These are phyloP conservation scores for Saccharomyces hybrid DNA, from an alignment of 1,139 yeast species.

Conservation along the genomic window DNA sequence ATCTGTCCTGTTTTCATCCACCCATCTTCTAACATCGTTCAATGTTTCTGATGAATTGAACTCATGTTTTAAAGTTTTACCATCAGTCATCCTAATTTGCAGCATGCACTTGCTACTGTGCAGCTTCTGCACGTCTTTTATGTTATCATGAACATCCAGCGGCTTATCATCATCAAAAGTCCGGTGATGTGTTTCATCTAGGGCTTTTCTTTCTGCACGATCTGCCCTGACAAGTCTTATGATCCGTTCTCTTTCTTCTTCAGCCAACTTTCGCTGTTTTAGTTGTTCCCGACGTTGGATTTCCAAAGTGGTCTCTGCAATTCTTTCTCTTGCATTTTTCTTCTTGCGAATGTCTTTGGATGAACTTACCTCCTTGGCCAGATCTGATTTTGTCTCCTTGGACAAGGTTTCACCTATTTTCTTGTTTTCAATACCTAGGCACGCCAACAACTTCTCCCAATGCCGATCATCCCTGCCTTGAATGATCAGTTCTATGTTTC, in stretches of 20 bases:
- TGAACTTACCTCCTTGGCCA: not conserved
- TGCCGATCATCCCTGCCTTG: slow-evolving; percentile 25
- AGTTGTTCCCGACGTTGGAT: slow-evolving; percentile 38
- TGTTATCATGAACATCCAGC: slow-evolving; percentile 15
- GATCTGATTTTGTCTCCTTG: not conserved
- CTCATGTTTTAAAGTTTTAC: slow-evolving; percentile 18
- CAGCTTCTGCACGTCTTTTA: slow-evolving; percentile 7
- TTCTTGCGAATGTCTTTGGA: not conserved
- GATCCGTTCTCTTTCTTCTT: slow-evolving; percentile 47
- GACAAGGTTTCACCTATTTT: not conserved
- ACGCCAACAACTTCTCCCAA: slow-evolving; percentile 2
- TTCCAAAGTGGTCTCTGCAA: slow-evolving; percentile 34
- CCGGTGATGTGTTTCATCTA: slow-evolving; percentile 2
- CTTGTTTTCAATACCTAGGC: not conserved
- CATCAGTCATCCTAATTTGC: slow-evolving; percentile 23
- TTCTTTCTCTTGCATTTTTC: slow-evolving; percentile 34
- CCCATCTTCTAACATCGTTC: slow-evolving; percentile 51
- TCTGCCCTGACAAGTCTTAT: slow-evolving; percentile 34
- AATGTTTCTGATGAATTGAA: slow-evolving; percentile 20
- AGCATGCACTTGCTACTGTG: slow-evolving; percentile 15
- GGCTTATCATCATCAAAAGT: slow-evolving; percentile 4
- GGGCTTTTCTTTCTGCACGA: slow-evolving; percentile 19
- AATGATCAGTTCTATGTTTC: slow-evolving; percentile 41
- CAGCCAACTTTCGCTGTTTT: slow-evolving; percentile 34
- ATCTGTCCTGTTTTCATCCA: slow-evolving; percentile 45